A percentile compares a stretch with the other conserved stretches of the same genome.
These are phyloP conservation scores for Microsporum canis DNA, from an alignment of 2,329 filamentous ascomycete genomes.

Conservation along the genomic window DNA sequence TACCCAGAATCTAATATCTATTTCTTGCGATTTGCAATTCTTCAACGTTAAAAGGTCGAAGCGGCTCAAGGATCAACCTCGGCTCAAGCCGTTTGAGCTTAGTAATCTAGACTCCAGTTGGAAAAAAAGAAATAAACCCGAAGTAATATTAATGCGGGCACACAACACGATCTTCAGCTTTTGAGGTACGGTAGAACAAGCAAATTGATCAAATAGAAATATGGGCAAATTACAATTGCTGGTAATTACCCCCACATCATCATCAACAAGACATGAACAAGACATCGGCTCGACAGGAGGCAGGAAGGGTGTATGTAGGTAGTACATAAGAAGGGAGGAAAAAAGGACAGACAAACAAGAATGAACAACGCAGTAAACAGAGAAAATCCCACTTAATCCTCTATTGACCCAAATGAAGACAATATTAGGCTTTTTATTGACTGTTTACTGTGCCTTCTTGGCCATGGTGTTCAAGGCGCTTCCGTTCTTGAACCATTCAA, in stretches of 20 bases:
- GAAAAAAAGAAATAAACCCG: background rate
- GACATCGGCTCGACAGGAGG: background rate
- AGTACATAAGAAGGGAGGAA: background rate
- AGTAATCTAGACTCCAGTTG: background rate
- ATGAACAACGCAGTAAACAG: background rate
- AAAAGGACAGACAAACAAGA: background rate
- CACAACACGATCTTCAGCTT: conserved; percentile 1
- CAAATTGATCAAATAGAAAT: background rate
- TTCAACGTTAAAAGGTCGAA: no score
- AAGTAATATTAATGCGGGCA: conserved; percentile 1
- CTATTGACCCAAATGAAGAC: background rate
- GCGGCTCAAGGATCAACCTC: background rate
- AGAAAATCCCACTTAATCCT: background rate
- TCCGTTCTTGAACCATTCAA: conserved; percentile 99
- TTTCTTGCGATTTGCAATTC: no score
- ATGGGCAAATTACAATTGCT: background rate
- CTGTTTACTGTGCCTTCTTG: conserved; percentile 41
- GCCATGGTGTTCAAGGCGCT: conserved; percentile 98
- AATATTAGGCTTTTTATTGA: background rate
- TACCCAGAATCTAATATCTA: no score
- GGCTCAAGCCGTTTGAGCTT: background rate
- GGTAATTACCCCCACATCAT: background rate
- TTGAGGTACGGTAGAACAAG: background rate
- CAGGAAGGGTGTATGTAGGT: background rate
- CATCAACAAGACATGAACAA: background rate